Base-by-base conservation (phyloP, 441 rosid species). In the Adansonia grandidieri region DNA sequence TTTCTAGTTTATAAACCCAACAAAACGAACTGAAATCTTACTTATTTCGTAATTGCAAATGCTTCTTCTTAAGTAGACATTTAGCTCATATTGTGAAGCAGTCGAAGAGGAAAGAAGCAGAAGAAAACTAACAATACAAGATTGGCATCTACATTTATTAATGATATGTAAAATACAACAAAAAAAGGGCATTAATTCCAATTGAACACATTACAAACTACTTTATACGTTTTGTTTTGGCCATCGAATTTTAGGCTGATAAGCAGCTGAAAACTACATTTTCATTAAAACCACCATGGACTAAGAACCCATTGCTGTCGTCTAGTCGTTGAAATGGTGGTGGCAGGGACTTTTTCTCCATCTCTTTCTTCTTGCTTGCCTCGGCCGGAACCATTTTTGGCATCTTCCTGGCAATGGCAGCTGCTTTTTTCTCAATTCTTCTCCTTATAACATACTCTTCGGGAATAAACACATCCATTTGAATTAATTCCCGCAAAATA, bases 381-480 rank as follows among this genome's bases (percentile, higher is more conserved):
- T 69, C 80, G 10, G 79, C 13, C 74, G 3, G 37, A 32, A 5
- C 82, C 19, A 19, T 40, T 2, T 77, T 70, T 13, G 57, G 14
- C 56, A 17, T 53, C 60, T 80, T 78, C 10, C 81, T 75, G 40
- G 86, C 71, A 24, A 20, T 2, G 19, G 79, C 74, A 15, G 90
- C 88, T 6, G 85, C 84, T 37, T 32, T 81, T 77, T 82, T 89
- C 80, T 91, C 96, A 53, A 60, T 80, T 84, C 92, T 81, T 67
- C 92, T 86, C 76, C 82, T 80, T 22, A 71, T 45, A 53, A 89
- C 80, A 77, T 90, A 91, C 82, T 91, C 96, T 77, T 90, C 91
- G 19, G 90, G 85, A 79, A 90, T 88, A 79, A 75, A 91, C 7
- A 90, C 90, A 76, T 89, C 91, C 89, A 90, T 88, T 61, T 2